These are phyloP conservation scores for Saxispiralis lemnorum DNA, from an alignment of 495 filamentous ascomycete species.

Conservation along the genomic window DNA sequence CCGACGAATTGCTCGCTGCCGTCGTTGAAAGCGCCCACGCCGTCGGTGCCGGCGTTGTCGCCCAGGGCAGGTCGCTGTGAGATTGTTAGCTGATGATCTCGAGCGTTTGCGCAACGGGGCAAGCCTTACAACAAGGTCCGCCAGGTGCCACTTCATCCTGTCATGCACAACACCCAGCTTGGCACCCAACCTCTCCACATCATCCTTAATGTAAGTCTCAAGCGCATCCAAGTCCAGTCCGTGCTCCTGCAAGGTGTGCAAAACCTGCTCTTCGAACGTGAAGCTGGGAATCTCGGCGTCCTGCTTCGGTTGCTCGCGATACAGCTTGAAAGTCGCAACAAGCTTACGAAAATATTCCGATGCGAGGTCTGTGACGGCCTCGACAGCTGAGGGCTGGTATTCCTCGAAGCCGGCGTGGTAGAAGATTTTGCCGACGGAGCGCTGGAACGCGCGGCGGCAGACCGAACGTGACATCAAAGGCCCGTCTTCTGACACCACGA, in stretches of 20 bases:
- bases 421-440: conserved; percentile 83
- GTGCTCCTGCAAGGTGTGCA: conserved; percentile 68
- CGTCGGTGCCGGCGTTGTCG: conserved; percentile 57
- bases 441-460: conserved; percentile 66
- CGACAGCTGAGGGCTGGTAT: conserved; percentile 83
- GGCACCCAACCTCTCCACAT: conserved; percentile 72
- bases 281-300: conserved; percentile 38
- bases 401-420: conserved; percentile 97
- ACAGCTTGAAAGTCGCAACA: conserved; percentile 56
- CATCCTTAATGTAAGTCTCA: conserved; percentile 81
- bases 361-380: conserved; percentile 77
- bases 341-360: conserved; percentile 79
- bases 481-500: conserved; percentile 73
- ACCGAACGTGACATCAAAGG: conserved; percentile 66
- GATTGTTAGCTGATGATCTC: background rate
- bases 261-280: conserved; percentile 61
- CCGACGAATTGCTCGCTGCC: conserved; percentile 93
- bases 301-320: conserved; percentile 61
- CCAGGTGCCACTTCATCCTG: conserved; percentile 73
- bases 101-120: too few relatives aligned
- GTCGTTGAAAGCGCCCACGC: conserved; percentile 79
- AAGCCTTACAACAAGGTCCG: conserved; percentile 48
- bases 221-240: conserved; percentile 66
- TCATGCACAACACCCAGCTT: conserved; percentile 78
- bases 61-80: conserved; percentile 57